Evolutionary conservation across 345 rosid species (phyloP).

Genomic region (Pistacia vera): DNA sequence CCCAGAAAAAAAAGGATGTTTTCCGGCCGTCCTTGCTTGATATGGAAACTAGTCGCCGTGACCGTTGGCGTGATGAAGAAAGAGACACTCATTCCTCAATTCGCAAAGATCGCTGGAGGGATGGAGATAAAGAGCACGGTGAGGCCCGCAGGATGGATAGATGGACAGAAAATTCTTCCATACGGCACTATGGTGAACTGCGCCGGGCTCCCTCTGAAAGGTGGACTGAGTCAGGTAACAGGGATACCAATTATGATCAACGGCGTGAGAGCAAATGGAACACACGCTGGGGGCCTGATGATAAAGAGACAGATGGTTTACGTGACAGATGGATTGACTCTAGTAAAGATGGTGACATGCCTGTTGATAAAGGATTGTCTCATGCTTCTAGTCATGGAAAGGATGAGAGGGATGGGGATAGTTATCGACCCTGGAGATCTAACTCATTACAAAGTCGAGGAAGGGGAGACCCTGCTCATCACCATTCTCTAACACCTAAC

Average conservation of each 20-base stretch:
- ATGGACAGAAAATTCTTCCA: slow-evolving; percentile 68
- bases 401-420: slow-evolving; percentile 71
- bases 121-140: slow-evolving; percentile 74
- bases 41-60: slow-evolving; percentile 70
- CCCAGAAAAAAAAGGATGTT: slow-evolving; percentile 77
- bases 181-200: slow-evolving; percentile 64
- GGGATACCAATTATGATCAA: slow-evolving; percentile 74
- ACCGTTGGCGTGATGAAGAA: slow-evolving; percentile 98
- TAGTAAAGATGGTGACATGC: slow-evolving; percentile 68
- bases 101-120: slow-evolving; percentile 85
- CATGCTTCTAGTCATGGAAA: slow-evolving; percentile 56
- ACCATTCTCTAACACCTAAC: slow-evolving; percentile 52
- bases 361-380: slow-evolving; percentile 57
- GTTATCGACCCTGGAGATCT: slow-evolving; percentile 82
- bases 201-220: slow-evolving; percentile 80
- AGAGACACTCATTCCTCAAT: slow-evolving; percentile 70
- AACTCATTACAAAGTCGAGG: slow-evolving; percentile 63
- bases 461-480: slow-evolving; percentile 74
- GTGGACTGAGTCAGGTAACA: slow-evolving; percentile 76
- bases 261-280: slow-evolving; percentile 98
- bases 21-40: slow-evolving; percentile 85
- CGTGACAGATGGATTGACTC: slow-evolving; percentile 65
- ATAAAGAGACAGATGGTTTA: slow-evolving; percentile 55
- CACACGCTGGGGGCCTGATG: slow-evolving; percentile 95
- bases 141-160: slow-evolving; percentile 74